These are phyloP conservation scores for Leccinellum rugosiceps DNA, from an alignment of 768 basidiomycete genomes.

Conservation along the genomic window DNA sequence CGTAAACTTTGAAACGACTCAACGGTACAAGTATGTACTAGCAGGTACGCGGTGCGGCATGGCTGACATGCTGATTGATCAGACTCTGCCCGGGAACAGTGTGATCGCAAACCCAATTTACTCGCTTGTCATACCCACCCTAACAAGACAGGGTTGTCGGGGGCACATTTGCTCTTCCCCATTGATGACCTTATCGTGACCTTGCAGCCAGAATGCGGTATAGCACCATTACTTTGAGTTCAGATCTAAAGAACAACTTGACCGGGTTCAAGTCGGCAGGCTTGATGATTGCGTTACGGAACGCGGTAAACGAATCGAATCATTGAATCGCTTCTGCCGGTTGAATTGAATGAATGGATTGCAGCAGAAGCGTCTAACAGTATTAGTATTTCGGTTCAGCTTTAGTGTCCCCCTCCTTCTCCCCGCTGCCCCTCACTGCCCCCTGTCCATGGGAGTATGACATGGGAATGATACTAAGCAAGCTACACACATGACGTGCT, in stretches of 20 bases:
- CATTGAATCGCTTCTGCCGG: neutral
- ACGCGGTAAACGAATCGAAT: constrained; percentile 6
- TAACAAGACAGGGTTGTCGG: neutral
- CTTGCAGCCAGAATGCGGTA: neutral
- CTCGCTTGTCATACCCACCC: neutral
- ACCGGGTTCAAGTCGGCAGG: constrained; percentile 10
- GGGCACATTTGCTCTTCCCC: neutral
- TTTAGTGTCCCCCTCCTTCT: neutral
- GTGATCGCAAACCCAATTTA: neutral
- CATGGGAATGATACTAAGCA: neutral
- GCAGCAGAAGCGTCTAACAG: neutral
- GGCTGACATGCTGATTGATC: neutral
- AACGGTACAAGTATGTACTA: neutral
- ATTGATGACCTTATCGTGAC: neutral
- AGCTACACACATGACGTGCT: neutral
- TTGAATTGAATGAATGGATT: neutral
- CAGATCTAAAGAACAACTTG: neutral
- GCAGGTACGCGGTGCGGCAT: neutral
- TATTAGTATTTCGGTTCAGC: neutral
- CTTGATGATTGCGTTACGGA: neutral
- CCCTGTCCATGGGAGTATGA: neutral
- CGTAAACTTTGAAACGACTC: neutral
- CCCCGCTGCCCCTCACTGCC: neutral
- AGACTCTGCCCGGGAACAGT: neutral
- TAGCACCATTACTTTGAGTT: neutral